Conservation (phyloP, 495 filamentous ascomycete genomes). For the Pseudomonodictys pantanalensis region DNA sequence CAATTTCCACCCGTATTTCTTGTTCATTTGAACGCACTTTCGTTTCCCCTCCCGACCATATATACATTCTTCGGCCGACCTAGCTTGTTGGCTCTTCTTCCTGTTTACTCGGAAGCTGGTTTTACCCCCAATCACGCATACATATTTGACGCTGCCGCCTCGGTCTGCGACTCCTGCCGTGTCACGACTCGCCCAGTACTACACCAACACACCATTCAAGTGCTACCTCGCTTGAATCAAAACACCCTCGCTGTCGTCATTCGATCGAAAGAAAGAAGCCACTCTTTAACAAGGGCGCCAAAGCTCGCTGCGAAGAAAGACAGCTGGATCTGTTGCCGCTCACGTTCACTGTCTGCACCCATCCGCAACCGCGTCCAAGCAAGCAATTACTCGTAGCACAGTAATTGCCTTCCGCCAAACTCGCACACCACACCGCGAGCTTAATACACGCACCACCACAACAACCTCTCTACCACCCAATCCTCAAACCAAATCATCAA, state of each 20-base stretch:
- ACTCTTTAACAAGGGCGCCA: not conserved
- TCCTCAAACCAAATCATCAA: slow-evolving; percentile 12
- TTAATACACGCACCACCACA: not conserved
- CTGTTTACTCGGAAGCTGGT: slow-evolving; percentile 23
- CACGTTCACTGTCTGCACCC: slow-evolving; percentile 4
- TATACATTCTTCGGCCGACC: no score
- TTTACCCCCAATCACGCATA: not conserved
- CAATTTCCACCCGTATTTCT: no score
- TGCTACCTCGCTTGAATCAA: not conserved
- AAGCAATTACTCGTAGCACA: not conserved
- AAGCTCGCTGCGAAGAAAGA: slow-evolving; percentile 10
- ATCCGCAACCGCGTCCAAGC: not conserved
- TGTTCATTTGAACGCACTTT: slow-evolving; percentile 7
- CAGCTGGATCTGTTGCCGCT: slow-evolving; percentile 21
- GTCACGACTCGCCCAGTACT: not conserved
- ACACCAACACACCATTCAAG: not conserved
- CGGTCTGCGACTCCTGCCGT: slow-evolving; percentile 13
- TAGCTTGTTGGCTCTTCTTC: slow-evolving; percentile 3
- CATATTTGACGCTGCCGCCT: not conserved
- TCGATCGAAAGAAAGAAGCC: not conserved
- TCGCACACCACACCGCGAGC: slow-evolving; percentile 2
- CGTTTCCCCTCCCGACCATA: slow-evolving; percentile 10
- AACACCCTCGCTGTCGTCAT: slow-evolving; percentile 12
- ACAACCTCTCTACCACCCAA: slow-evolving; percentile 3
- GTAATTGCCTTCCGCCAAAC: not conserved